Conservation (phyloP, 75 land plant genomes). For the Larix kaempferi region DNA sequence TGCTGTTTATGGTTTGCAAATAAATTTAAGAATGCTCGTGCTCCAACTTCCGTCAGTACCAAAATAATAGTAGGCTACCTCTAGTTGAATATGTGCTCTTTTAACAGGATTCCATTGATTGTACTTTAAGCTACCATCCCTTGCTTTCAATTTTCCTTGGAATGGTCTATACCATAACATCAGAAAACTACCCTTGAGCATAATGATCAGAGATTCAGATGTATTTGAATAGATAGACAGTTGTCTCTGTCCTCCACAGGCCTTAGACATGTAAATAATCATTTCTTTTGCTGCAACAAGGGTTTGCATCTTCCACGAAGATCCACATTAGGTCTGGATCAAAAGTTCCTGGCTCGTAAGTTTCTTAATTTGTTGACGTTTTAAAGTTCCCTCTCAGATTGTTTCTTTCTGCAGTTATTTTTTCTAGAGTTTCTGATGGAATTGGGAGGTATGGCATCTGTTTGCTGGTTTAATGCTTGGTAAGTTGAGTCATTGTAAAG, state of each 20-base stretch:
- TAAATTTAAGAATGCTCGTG: not conserved
- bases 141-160: not conserved
- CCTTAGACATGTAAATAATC: not conserved
- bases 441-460: not conserved
- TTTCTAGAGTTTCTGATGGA: not conserved
- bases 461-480: not conserved
- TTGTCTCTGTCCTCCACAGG: not conserved
- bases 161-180: not conserved
- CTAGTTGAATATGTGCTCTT: not conserved
- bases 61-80: not conserved
- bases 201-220: not conserved
- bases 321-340: not conserved
- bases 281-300: not conserved
- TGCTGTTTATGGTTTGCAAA: not conserved
- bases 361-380: not conserved
- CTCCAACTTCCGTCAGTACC: not conserved
- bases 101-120: not conserved
- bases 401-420: not conserved
- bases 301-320: not conserved
- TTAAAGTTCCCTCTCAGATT: not conserved
- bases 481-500: not conserved
- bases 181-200: not conserved
- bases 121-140: not conserved
- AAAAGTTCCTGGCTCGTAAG: not conserved
- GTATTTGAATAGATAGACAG: not conserved